Conservation (phyloP, 805 yeast genomes). For the Ogataea thermomethanolica region DNA sequence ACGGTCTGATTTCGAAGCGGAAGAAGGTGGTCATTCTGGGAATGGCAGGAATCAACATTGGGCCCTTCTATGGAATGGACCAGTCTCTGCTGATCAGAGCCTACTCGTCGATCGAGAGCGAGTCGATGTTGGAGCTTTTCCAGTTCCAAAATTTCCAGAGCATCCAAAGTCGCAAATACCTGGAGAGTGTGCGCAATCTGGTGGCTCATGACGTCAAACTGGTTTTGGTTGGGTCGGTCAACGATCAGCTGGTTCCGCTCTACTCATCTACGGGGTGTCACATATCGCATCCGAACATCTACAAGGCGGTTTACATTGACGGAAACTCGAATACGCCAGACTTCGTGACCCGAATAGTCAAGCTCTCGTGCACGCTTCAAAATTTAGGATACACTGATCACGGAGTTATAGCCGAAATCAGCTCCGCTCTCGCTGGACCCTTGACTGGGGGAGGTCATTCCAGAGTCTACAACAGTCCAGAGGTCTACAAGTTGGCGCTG, state of each 20-base stretch:
- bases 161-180: constrained; percentile 64
- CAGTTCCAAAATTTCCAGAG: constrained; percentile 80
- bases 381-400: constrained; percentile 82
- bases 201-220: constrained; percentile 71
- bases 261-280: constrained; percentile 84
- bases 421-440: constrained; percentile 79
- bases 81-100: constrained; percentile 81
- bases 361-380: constrained; percentile 67
- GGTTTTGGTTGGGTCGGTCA: constrained; percentile 81
- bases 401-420: constrained; percentile 80
- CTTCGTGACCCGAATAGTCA: constrained; percentile 71
- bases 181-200: constrained; percentile 62
- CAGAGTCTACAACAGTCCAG: constrained; percentile 75
- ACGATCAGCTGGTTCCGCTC: constrained; percentile 91
- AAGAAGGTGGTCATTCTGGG: constrained; percentile 69
- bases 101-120: constrained; percentile 85
- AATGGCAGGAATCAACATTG: constrained; percentile 95
- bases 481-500: constrained; percentile 79
- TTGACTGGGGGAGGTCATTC: constrained; percentile 96
- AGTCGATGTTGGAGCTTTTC: constrained; percentile 79
- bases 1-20: constrained; percentile 43
- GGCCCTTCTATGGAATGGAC: constrained; percentile 91
- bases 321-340: constrained; percentile 74
- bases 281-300: constrained; percentile 84
- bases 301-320: constrained; percentile 85